Evolutionary conservation across 257 asterid species (phyloP).

Genomic region (Plectranthus barbatus): DNA sequence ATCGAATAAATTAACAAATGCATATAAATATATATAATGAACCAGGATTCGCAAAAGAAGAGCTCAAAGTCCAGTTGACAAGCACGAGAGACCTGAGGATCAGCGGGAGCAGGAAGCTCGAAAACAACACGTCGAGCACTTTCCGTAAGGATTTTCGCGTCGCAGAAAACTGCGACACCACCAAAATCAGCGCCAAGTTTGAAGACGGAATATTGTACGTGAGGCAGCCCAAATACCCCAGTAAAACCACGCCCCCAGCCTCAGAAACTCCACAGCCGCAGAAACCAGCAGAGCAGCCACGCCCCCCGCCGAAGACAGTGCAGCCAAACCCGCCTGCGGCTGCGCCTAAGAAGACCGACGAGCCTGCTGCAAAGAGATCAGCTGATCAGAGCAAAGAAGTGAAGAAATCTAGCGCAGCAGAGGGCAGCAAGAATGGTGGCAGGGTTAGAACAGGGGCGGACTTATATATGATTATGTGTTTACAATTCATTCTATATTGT

Average conservation of each 20-base stretch:
- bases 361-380: neutral
- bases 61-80: slow-evolving; percentile 45
- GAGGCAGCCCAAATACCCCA: slow-evolving; percentile 43
- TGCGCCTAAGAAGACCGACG: too few species aligned
- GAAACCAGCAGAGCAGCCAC: neutral
- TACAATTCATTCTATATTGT: too few species aligned
- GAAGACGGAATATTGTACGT: slow-evolving; percentile 43
- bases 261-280: slow-evolving; percentile 6
- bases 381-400: neutral
- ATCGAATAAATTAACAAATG: neutral
- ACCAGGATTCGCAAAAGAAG: slow-evolving; percentile 59
- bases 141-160: slow-evolving; percentile 50
- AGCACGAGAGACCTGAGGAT: slow-evolving; percentile 32
- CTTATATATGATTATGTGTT: too few species aligned
- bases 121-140: slow-evolving; percentile 21
- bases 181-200: slow-evolving; percentile 49
- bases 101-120: slow-evolving; percentile 40
- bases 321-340: neutral
- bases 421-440: too few species aligned
- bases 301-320: slow-evolving; percentile 5
- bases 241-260: slow-evolving; percentile 10
- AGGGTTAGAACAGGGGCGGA: too few species aligned
- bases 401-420: neutral
- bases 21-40: too few species aligned
- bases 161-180: slow-evolving; percentile 34